These are phyloP conservation scores for Beauveria sp. DNA, from an alignment of 2,329 filamentous ascomycete genomes.

Conservation along the genomic window DNA sequence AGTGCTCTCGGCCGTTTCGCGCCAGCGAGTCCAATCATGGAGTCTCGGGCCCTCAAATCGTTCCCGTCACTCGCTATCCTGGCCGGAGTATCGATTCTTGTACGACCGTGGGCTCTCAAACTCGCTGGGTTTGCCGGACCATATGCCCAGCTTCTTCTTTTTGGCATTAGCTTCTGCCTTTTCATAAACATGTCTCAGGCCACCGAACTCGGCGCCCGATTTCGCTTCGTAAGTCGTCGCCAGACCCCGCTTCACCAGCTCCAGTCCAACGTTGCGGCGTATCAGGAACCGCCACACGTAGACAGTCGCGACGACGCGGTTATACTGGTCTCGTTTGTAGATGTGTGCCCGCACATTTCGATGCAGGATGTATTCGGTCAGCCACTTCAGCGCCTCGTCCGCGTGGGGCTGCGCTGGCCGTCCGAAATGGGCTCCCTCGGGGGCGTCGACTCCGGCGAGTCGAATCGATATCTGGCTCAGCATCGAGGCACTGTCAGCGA, in stretches of 20 bases:
- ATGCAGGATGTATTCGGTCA: conserved; percentile 64
- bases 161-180: conserved; percentile 61
- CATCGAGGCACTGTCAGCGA: background rate
- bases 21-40: background rate
- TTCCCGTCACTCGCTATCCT: background rate
- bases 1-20: background rate
- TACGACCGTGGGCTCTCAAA: conserved; percentile 84
- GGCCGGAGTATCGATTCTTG: conserved; percentile 47
- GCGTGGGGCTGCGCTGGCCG: conserved; percentile 77
- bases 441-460: conserved; percentile 86
- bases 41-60: too few species aligned
- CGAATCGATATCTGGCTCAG: conserved; percentile 68
- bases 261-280: conserved; percentile 73
- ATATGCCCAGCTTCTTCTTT: conserved; percentile 61
- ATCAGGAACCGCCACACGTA: conserved; percentile 63
- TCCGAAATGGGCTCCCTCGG: conserved; percentile 89
- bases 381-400: conserved; percentile 72
- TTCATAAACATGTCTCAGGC: conserved; percentile 55
- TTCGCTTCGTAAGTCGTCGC: conserved; percentile 95
- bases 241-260: conserved; percentile 79
- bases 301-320: conserved; percentile 81
- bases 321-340: conserved; percentile 84
- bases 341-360: conserved; percentile 75
- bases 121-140: conserved; percentile 55
- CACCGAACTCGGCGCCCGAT: conserved; percentile 80